These are phyloP conservation scores for Galerina sulciceps DNA, from an alignment of 768 basidiomycete species.

Conservation along the genomic window DNA sequence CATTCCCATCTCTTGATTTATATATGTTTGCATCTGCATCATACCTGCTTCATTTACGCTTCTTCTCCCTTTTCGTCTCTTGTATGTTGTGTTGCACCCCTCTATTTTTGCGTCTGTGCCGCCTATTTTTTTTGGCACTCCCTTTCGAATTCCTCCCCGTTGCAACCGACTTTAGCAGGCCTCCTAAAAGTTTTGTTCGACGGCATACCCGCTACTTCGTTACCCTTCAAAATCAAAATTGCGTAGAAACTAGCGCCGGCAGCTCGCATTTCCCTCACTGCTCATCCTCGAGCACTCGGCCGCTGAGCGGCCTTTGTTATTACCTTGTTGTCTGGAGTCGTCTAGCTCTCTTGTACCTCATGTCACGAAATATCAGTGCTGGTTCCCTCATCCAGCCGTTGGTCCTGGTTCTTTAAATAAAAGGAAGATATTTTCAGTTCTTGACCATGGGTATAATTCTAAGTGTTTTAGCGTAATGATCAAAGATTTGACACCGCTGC, in stretches of 20 bases:
- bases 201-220: background rate
- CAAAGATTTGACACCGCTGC: no score
- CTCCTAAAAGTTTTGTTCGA: background rate
- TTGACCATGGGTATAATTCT: no score
- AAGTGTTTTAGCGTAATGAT: no score
- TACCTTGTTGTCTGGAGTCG: no score
- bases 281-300: no score
- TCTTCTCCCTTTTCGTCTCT: background rate
- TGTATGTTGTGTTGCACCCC: conserved; percentile 1
- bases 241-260: background rate
- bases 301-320: no score
- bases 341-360: no score
- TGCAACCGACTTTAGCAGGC: background rate
- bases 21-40: background rate
- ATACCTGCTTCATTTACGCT: background rate
- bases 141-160: background rate
- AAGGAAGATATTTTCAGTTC: no score
- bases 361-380: no score
- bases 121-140: background rate
- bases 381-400: no score
- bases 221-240: background rate
- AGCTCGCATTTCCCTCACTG: no score
- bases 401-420: no score
- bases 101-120: background rate
- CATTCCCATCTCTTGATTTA: background rate